Percentiles rank a stretch among this genome's conserved stretches.
Evolutionary conservation across 2,329 filamentous ascomycete species (phyloP).

Genomic region (Exserohilum rostratum): DNA sequence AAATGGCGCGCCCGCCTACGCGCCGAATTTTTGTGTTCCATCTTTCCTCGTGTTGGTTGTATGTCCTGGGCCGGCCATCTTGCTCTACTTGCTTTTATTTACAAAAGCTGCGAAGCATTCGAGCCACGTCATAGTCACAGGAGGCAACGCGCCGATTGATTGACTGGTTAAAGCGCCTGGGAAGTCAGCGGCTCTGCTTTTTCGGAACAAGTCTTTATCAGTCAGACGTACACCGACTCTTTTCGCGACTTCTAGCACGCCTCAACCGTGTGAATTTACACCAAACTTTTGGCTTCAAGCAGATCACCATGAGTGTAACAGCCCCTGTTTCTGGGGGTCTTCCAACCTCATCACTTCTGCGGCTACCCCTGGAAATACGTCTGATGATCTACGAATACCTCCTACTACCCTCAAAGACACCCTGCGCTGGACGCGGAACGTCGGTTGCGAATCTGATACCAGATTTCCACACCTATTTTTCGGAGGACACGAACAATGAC

Average conservation of each 20-base stretch:
- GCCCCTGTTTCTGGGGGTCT: not conserved
- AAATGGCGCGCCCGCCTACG: conserved; percentile 11
- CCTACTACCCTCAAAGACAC: conserved; percentile 48
- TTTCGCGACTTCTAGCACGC: not conserved
- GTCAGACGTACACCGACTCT: not conserved
- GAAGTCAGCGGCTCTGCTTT: not conserved
- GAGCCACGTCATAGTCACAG: conserved; percentile 1
- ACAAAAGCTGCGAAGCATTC: not conserved
- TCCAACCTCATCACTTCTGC: conserved; percentile 47
- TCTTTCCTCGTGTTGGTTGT: not conserved
- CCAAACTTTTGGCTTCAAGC: not conserved
- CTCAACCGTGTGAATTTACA: not conserved
- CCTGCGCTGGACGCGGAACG: conserved; percentile 34
- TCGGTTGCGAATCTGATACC: conserved; percentile 44
- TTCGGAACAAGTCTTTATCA: not conserved
- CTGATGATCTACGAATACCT: conserved; percentile 55
- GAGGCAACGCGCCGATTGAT: not conserved
- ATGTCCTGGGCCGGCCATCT: not conserved
- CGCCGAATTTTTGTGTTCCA: not conserved
- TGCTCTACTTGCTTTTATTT: not conserved
- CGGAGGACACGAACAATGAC: conserved; percentile 36
- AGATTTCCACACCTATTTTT: conserved; percentile 53
- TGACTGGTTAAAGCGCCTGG: not conserved
- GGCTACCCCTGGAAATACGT: conserved; percentile 54
- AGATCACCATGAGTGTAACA: conserved; percentile 12